These are phyloP conservation scores for Podila horticola DNA, from an alignment of 192 early-diverging fungal genomes.

Conservation along the genomic window DNA sequence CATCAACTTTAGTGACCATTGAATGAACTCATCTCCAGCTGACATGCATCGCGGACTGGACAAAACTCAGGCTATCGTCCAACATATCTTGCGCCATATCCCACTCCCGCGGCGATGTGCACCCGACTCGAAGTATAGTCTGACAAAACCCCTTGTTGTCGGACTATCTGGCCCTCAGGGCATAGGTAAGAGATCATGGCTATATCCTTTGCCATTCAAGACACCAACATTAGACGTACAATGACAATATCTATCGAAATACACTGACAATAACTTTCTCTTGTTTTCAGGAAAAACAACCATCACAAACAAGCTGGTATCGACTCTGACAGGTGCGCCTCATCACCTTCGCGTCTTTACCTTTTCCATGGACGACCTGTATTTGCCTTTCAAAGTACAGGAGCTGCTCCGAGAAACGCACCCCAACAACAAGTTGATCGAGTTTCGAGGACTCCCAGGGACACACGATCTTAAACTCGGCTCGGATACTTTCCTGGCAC, in stretches of 20 bases:
- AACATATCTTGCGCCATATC: slow-evolving; percentile 34
- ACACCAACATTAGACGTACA: no score
- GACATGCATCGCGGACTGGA: slow-evolving; percentile 21
- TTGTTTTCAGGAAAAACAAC: slow-evolving; percentile 42
- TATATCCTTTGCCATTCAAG: no score
- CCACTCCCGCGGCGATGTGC: slow-evolving; percentile 23
- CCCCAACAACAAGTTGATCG: slow-evolving; percentile 75
- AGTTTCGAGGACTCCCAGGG: slow-evolving; percentile 88
- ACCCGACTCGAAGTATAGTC: slow-evolving; percentile 2
- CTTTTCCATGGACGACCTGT: slow-evolving; percentile 90
- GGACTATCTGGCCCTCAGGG: slow-evolving; percentile 50
- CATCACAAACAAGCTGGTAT: slow-evolving; percentile 23
- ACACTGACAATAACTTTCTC: no score
- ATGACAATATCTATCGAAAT: no score
- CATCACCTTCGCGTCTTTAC: slow-evolving; percentile 64
- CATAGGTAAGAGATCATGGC: slow-evolving; percentile 15
- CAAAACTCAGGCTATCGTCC: slow-evolving; percentile 43
- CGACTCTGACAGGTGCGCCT: slow-evolving; percentile 13
- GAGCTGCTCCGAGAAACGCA: slow-evolving; percentile 48
- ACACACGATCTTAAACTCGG: slow-evolving; percentile 88
- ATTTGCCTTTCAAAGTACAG: slow-evolving; percentile 79
- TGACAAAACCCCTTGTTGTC: slow-evolving; percentile 25
- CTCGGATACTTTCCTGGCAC: slow-evolving; percentile 54
- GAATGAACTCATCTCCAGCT: neutral
- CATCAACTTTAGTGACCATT: no score